Evolutionary conservation across 2,329 filamentous ascomycete genomes (phyloP).

Genomic region (Epichloe hybrida): DNA sequence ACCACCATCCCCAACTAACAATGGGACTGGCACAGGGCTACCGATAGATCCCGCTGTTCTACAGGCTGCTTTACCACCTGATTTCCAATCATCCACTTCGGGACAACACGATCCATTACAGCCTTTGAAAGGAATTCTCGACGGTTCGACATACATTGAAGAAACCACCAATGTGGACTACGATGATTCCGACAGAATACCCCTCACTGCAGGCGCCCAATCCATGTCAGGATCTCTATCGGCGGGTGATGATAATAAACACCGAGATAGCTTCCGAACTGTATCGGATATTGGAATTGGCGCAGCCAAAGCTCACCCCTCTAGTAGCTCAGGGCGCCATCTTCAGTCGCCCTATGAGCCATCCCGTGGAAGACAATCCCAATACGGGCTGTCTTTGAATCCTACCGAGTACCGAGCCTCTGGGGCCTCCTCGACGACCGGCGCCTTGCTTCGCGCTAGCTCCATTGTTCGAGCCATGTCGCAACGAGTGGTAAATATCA

Average conservation of each 20-base stretch:
- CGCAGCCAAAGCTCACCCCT: conserved; percentile 36
- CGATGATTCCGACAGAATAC: conserved; percentile 44
- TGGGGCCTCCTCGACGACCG: conserved; percentile 47
- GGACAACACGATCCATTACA: conserved; percentile 14
- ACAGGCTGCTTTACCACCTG: conserved; percentile 41
- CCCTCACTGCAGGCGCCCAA: conserved; percentile 41
- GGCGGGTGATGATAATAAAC: conserved; percentile 26
- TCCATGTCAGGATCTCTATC: conserved; percentile 38
- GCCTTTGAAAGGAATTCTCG: conserved; percentile 18
- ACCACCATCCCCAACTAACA: conserved; percentile 26
- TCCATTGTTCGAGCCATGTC: conserved; percentile 80
- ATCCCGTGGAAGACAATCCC: conserved; percentile 30
- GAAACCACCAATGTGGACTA: conserved; percentile 21
- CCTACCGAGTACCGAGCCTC: conserved; percentile 42
- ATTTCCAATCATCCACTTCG: conserved; percentile 24
- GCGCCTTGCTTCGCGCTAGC: conserved; percentile 54
- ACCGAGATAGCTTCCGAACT: conserved; percentile 44
- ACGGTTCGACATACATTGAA: conserved; percentile 19
- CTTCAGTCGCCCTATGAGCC: conserved; percentile 44
- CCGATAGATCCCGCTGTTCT: conserved; percentile 40
- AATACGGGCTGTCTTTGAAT: conserved; percentile 42
- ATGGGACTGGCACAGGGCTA: conserved; percentile 27
- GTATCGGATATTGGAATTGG: conserved; percentile 43
- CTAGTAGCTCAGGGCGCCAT: conserved; percentile 36
- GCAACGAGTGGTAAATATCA: conserved; percentile 93